Base-by-base conservation (phyloP, 352 stramenopile genomes). In the Pythium monospermum region DNA sequence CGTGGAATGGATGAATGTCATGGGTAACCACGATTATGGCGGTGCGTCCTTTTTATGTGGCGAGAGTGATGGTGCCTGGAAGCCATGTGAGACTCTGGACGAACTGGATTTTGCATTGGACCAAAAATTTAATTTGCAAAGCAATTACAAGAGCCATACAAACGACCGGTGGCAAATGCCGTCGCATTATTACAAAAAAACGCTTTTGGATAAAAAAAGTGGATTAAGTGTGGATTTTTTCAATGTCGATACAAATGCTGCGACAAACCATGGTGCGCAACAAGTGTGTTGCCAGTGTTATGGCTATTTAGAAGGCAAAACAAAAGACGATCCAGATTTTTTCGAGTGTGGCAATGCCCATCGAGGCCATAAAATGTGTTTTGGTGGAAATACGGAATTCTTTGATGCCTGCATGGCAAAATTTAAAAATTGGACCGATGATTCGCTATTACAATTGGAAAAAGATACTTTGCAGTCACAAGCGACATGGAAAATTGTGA, bases 231-330 rank as follows among this genome's bases (percentile, higher is more conserved):
- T 90, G 19, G 79, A 90, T 30, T 83, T 90, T 44, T 90, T 73
- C 53, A 87, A 87, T 49, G 62, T 90, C 16, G 76, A 90, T 48
- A 76, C 72, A 10, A 83, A 83, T 40, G 71, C 81, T 53, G 81
- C 81, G 25, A 75, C 68, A 27, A 68, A 70, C 8, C 79, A 90
- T 61, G 76, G 68, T 19, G 74, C 71, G 15, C 67, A 76, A 41
- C 74, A 92, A 39, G 80, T 87, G 15, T 93, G 82, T 42, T 93
- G 82, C 51, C 82, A 93, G 55, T 93, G 82, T 68, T 93, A 87
- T 53, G 82, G 76, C 19, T 93, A 91, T 54, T 49, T 66, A 18
- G 40, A 71, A n/a, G 75, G 73, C 7, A 61, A 72, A 19, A 67
- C 82, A 50, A 57, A 61, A 38, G 53, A 35, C 6, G 60, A 68